Evolutionary conservation across 148 eudicot genomes (phyloP).

Genomic region (Amaranthus cruentus): DNA sequence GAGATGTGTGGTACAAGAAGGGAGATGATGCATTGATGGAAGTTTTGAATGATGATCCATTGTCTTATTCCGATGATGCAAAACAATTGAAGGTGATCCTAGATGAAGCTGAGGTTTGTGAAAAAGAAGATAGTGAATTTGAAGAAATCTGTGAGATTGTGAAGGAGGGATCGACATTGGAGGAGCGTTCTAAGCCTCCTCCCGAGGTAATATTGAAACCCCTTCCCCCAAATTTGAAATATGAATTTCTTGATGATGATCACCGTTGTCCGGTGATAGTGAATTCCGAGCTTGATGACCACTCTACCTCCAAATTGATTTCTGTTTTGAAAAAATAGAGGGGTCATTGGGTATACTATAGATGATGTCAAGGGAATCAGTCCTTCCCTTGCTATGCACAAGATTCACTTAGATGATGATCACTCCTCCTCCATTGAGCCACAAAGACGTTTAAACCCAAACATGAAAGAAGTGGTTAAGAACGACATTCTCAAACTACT

Average conservation of each 20-base stretch:
- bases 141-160: too few relatives aligned
- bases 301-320: neutral
- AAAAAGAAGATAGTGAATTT: too few relatives aligned
- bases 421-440: too few relatives aligned
- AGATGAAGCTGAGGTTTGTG: neutral
- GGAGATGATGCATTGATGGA: neutral
- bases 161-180: neutral
- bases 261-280: neutral
- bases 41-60: neutral
- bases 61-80: too few relatives aligned
- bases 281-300: neutral
- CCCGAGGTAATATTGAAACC: neutral
- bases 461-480: neutral
- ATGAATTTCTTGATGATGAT: neutral
- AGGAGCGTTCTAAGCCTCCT: neutral
- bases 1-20: neutral
- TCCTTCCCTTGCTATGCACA: neutral
- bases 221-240: neutral
- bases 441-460: neutral
- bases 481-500: neutral
- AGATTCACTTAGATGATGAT: neutral
- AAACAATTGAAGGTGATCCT: neutral
- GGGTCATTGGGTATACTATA: neutral
- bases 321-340: neutral
- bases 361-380: neutral